Base-by-base conservation (phyloP, 2,329 filamentous ascomycete genomes). In the Elsinoe australis region DNA sequence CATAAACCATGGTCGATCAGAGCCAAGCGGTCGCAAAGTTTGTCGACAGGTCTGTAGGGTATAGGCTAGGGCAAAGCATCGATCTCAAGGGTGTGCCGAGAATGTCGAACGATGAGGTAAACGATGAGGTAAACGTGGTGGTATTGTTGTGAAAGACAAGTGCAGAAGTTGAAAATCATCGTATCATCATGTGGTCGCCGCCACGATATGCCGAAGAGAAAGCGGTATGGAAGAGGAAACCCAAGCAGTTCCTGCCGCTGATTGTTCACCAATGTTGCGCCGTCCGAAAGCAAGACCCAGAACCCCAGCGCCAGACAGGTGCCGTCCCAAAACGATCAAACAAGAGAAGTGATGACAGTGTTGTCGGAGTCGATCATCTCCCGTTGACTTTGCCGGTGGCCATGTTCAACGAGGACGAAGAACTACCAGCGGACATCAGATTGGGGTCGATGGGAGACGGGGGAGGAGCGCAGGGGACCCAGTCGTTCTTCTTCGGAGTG, bases 361-460 rank as follows among this genome's bases (percentile, higher is more conserved):
- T 29, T 6, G 26, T 29, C 6, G 26, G 12, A 7, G 26, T 29
- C 7, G 12, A 12, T 29, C 26, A 12, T 12, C 26, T 35, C 32
- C 45, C 45, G 45, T 48, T 48, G 18, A 48, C 45, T 31, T 48
- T 48, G 32, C 45, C 45, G 5, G 45, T 38, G 31, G 33, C 45
- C 45, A 48, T 48, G 33, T 48, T 15, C 10, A 48, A 33, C 10
- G 31, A 36, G 8, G 45, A 34, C 12, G 31, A 26, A 33, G 33
- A 38, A 33, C 45, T 48, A 29, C 45, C 45, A 17, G 45, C 45
- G 24, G 33, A 38, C 21, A 48, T 24, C 6, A 48, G 45, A 19
- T 32, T 14, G n/a, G 45, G 21, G 26, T 53, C 49, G 33, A 47
- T 51, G 18, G 51, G 51, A 4, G 52, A 52, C 12, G 52, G 52